Conservation (phyloP, 1,139 yeast species). For the Pichia sp. region DNA sequence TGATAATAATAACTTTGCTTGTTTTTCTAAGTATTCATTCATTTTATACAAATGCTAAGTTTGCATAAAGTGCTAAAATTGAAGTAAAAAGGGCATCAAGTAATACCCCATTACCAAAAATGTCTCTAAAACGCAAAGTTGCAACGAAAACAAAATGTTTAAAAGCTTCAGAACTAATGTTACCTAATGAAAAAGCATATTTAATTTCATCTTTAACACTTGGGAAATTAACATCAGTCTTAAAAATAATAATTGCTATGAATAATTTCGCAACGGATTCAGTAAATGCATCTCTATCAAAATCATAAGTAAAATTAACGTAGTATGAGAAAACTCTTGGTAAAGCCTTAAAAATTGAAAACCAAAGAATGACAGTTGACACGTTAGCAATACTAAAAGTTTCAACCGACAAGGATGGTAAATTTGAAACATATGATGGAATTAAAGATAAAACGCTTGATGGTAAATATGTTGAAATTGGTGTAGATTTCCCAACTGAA, state of each 20-base stretch:
- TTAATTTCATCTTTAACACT: slow-evolving; percentile 35
- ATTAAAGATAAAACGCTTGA: slow-evolving; percentile 17
- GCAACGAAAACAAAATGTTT: slow-evolving; percentile 32
- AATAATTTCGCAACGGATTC: slow-evolving; percentile 44
- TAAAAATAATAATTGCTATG: slow-evolving; percentile 37
- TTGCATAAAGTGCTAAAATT: slow-evolving; percentile 45
- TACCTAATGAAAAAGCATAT: slow-evolving; percentile 27
- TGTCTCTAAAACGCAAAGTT: slow-evolving; percentile 32
- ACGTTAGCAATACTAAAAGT: slow-evolving; percentile 32
- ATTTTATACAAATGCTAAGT: slow-evolving; percentile 25
- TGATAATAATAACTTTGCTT: not conserved
- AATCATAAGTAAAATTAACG: slow-evolving; percentile 40
- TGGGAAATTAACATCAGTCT: slow-evolving; percentile 31
- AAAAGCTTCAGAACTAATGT: not conserved
- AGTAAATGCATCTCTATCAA: slow-evolving; percentile 51
- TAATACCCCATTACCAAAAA: slow-evolving; percentile 45
- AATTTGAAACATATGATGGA: slow-evolving; percentile 26
- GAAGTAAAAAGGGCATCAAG: slow-evolving; percentile 44
- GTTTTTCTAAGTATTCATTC: not conserved
- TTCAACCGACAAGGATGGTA: slow-evolving; percentile 36
- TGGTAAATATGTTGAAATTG: slow-evolving; percentile 37
- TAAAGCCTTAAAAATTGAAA: slow-evolving; percentile 33
- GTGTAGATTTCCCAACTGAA: slow-evolving; percentile 35
- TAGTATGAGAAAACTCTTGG: slow-evolving; percentile 45
- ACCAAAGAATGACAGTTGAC: slow-evolving; percentile 39